Conservation (phyloP, 2,329 filamentous ascomycete species). For the Aspergillus fructus region DNA sequence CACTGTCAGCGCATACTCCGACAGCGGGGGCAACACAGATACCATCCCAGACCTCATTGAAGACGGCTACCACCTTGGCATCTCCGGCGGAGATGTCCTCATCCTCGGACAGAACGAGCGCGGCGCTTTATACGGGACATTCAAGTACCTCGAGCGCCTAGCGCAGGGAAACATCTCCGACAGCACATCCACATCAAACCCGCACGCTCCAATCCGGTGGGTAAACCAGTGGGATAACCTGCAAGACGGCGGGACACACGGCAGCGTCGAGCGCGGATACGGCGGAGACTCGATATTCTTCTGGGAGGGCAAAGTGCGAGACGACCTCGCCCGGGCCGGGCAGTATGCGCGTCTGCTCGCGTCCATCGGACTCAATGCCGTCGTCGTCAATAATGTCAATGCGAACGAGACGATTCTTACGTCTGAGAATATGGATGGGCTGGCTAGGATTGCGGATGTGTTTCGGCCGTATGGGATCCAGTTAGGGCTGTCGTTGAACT, state of each 20-base stretch:
- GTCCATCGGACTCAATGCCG: slow-evolving; percentile 65
- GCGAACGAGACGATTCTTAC: slow-evolving; percentile 61
- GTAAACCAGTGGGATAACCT: slow-evolving; percentile 74
- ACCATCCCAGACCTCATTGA: slow-evolving; percentile 29
- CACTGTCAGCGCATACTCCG: slow-evolving; percentile 31
- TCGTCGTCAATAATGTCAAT: slow-evolving; percentile 72
- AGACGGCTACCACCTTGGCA: slow-evolving; percentile 61
- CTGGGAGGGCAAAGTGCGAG: slow-evolving; percentile 53
- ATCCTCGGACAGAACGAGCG: slow-evolving; percentile 67
- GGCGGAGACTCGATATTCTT: slow-evolving; percentile 70
- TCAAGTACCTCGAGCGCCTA: slow-evolving; percentile 66
- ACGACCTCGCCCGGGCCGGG: slow-evolving; percentile 59
- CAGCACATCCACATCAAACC: slow-evolving; percentile 53
- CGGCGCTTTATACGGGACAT: slow-evolving; percentile 67
- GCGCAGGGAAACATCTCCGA: slow-evolving; percentile 57
- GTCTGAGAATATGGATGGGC: slow-evolving; percentile 58
- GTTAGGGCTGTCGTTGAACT: slow-evolving; percentile 66
- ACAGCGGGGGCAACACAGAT: slow-evolving; percentile 18
- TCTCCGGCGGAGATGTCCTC: slow-evolving; percentile 46
- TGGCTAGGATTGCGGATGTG: slow-evolving; percentile 62
- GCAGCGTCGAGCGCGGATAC: slow-evolving; percentile 68
- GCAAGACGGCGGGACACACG: slow-evolving; percentile 35
- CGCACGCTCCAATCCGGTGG: slow-evolving; percentile 64
- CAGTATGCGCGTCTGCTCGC: slow-evolving; percentile 67
- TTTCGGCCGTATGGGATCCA: slow-evolving; percentile 68